Percentiles rank a stretch among this genome's conserved stretches.
Evolutionary conservation across 2,329 filamentous ascomycete species (phyloP).

Genomic region (Rhinocladiella mackenziei): DNA sequence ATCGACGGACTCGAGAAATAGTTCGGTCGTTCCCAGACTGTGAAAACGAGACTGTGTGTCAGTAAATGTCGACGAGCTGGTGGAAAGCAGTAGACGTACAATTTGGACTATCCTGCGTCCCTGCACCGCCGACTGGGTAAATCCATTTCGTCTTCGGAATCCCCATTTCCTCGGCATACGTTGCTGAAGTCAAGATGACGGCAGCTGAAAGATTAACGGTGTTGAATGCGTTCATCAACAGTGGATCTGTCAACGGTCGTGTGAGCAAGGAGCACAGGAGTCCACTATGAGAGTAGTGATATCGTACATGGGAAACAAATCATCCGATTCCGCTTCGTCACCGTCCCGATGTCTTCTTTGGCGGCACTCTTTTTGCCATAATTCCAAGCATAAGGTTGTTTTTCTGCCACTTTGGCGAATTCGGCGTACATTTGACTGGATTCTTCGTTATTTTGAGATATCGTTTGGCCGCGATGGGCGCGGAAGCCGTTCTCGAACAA

Average conservation of each 20-base stretch:
- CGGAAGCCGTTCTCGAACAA: conserved; percentile 63
- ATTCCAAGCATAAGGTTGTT: conserved; percentile 56
- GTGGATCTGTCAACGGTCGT: conserved; percentile 56
- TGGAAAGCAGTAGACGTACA: conserved; percentile 40
- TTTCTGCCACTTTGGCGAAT: conserved; percentile 55
- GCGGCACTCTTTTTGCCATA: conserved; percentile 47
- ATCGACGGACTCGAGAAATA: conserved; percentile 58
- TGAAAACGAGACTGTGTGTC: conserved; percentile 1
- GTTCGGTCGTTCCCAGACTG: conserved; percentile 60
- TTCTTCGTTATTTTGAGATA: conserved; percentile 55
- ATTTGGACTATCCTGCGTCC: conserved; percentile 54
- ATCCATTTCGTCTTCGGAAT: conserved; percentile 58
- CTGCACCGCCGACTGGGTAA: conserved; percentile 61
- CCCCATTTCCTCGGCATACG: conserved; percentile 52
- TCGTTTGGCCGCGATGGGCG: conserved; percentile 53
- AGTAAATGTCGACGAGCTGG: background rate
- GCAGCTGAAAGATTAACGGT: conserved; percentile 62
- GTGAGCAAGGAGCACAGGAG: background rate
- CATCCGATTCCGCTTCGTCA: conserved; percentile 59
- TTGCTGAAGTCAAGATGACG: conserved; percentile 56
- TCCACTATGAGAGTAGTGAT: conserved; percentile 10
- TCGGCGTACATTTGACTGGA: conserved; percentile 58
- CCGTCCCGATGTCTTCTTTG: conserved; percentile 51
- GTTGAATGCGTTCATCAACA: conserved; percentile 70
- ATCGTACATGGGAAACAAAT: conserved; percentile 63